Evolutionary conservation across 1,284 basidiomycete species (phyloP).

Genomic region (Termitomyces sp.): DNA sequence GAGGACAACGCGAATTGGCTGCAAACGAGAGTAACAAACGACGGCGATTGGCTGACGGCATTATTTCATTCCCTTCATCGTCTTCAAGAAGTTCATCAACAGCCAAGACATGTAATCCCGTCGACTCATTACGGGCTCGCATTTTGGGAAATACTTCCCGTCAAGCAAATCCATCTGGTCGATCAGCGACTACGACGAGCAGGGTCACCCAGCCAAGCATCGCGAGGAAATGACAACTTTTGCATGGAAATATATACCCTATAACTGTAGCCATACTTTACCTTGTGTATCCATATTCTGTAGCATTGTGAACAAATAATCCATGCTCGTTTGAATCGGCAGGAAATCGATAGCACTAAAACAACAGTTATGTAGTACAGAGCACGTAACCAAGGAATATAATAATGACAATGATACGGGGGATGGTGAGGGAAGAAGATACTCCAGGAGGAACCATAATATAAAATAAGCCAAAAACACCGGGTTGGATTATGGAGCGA

Average conservation of each 20-base stretch:
- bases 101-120: slow-evolving; percentile 22
- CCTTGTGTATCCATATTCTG: not conserved
- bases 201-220: not conserved
- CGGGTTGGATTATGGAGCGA: slow-evolving; percentile 28
- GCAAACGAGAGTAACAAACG: slow-evolving; percentile 42
- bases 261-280: slow-evolving; percentile 3
- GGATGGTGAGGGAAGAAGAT: not conserved
- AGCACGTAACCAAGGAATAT: slow-evolving; percentile 28
- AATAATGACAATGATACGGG: slow-evolving; percentile 23
- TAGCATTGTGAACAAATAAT: not conserved
- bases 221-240: not conserved
- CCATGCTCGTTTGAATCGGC: not conserved
- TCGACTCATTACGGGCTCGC: slow-evolving; percentile 47
- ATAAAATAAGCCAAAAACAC: slow-evolving; percentile 37
- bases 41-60: slow-evolving; percentile 38
- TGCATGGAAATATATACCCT: not conserved
- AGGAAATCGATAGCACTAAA: slow-evolving; percentile 32
- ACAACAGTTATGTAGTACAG: slow-evolving; percentile 40
- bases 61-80: slow-evolving; percentile 27
- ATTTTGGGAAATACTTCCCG: slow-evolving; percentile 54
- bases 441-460: slow-evolving; percentile 26
- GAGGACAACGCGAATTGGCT: slow-evolving; percentile 40
- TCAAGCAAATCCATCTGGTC: slow-evolving; percentile 25
- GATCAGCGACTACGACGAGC: not conserved
- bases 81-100: slow-evolving; percentile 15